These are phyloP conservation scores for Linaria vulgaris DNA, from an alignment of 257 asterid species.

Conservation along the genomic window DNA sequence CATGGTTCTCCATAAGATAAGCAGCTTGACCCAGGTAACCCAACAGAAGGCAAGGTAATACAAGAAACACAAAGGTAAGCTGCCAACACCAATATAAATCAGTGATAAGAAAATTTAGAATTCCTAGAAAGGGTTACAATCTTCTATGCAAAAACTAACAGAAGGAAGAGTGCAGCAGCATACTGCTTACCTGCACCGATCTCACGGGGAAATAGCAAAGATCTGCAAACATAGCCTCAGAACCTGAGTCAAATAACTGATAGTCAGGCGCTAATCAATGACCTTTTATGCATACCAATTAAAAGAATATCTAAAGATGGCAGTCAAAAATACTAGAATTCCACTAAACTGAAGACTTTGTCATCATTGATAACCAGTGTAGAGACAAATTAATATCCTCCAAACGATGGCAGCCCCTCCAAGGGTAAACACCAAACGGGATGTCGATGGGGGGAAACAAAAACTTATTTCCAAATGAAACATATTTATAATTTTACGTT, in stretches of 20 bases:
- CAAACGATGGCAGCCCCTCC: too few species aligned
- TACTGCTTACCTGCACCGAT: constrained; percentile 80
- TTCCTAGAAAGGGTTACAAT: constrained; percentile 3
- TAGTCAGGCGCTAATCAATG: constrained; percentile 40
- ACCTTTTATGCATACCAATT: constrained; percentile 17
- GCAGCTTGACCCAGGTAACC: constrained; percentile 99
- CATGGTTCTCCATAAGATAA: constrained; percentile 91
- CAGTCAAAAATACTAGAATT: constrained; percentile 8
- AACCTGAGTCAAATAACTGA: constrained; percentile 71
- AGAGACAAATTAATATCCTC: constrained; percentile 19
- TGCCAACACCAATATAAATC: constrained; percentile 40
- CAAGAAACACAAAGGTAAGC: constrained; percentile 87
- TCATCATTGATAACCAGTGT: constrained; percentile 5
- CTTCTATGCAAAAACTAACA: constrained; percentile 7
- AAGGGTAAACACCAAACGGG: too few species aligned
- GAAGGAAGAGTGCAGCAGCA: constrained; percentile 25
- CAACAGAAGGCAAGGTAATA: constrained; percentile 93
- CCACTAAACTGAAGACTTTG: constrained; percentile 10
- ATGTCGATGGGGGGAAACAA: constrained; percentile 11
- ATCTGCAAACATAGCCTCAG: constrained; percentile 99
- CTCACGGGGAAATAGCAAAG: constrained; percentile 94
- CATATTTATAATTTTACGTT: background rate
- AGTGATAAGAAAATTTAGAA: constrained; percentile 27
- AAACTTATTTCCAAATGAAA: constrained; percentile 9
- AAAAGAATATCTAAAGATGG: constrained; percentile 15